Evolutionary conservation across 2,329 filamentous ascomycete genomes (phyloP), one percentile per base, ranked within the genome.

Genomic region (Colletotrichum trifolii): DNA sequence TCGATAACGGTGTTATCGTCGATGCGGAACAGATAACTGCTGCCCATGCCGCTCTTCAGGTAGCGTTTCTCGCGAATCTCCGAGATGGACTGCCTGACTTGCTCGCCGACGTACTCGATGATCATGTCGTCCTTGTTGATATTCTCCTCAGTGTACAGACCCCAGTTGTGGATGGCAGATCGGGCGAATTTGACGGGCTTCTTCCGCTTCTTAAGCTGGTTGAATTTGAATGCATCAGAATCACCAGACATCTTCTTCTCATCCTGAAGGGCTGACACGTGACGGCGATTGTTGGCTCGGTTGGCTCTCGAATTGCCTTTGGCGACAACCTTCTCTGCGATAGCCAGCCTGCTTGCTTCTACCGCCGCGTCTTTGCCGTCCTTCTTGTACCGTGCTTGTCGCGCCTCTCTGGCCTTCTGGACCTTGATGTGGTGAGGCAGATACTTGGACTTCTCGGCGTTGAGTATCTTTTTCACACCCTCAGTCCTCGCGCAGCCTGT

Each of bases 61-160:
- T 99, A 99, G 65, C 91, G 89, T 69, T 90, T 88, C 81, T 99
- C 96, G 61, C 96, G 91, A 75, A 98, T 89, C 78, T 99, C 96
- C n/a, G 96, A 94, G 66, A 99, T 96, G 74, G 96, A 93, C 78
- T 99, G 96, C 62, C 96, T 89, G 42, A 99, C 94, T 77, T 97
- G 96, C 80, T 99, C 96, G 66, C 96, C 96, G 10, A 99, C 96
- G 75, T 99, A 99, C 80, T 99, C 96, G 74, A 99, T 99, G 76
- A 99, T 99, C 94, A 99, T 97, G 79, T 99, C 96, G 77, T 97
- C 96, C 76, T 95, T 94, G 66, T 91, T 88, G 69, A 99, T 99
- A 74, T 97, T 96, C 79, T 99, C 96, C 84, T 97, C 95, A 4
- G 96, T 94, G 75, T 99, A 99, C 35, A 99, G 82, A 35, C 96